A percentile compares a stretch with the other conserved stretches of the same genome.
Conservation (phyloP, 2,329 filamentous ascomycete species). For the Fusarium hostae region DNA sequence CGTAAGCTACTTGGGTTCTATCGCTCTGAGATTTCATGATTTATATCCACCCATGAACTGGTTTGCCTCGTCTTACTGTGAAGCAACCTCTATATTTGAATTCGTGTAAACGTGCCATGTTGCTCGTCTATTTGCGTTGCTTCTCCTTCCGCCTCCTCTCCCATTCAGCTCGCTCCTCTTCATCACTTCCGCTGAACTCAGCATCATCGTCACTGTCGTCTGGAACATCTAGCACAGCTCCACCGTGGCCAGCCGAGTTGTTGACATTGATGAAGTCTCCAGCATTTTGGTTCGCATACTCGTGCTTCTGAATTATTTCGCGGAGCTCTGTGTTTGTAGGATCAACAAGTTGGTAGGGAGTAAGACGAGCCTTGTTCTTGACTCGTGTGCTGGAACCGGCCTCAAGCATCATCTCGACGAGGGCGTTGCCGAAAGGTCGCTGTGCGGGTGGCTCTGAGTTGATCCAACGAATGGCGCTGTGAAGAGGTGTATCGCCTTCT, state of each 20-base stretch:
- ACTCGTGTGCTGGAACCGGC: conserved; percentile 71
- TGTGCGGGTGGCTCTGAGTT: conserved; percentile 74
- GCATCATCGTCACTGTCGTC: conserved; percentile 63
- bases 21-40: conserved; percentile 40
- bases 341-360: conserved; percentile 77
- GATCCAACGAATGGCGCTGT: conserved; percentile 81
- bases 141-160: conserved; percentile 62
- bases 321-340: conserved; percentile 72
- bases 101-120: conserved; percentile 13
- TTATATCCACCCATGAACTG: conserved; percentile 29
- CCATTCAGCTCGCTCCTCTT: conserved; percentile 72
- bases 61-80: conserved; percentile 13
- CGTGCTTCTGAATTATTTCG: conserved; percentile 74
- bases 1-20: conserved; percentile 41
- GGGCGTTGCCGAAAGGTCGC: conserved; percentile 70
- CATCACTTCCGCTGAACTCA: conserved; percentile 72
- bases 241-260: conserved; percentile 22
- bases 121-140: conserved; percentile 35
- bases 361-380: conserved; percentile 78
- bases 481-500: conserved; percentile 82
- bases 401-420: conserved; percentile 85
- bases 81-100: conserved; percentile 29
- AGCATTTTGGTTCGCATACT: conserved; percentile 70
- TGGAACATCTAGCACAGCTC: conserved; percentile 33
- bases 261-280: conserved; percentile 65